Evolutionary conservation across 2,329 filamentous ascomycete genomes (phyloP).

Genomic region (Purpureocillium lavendulum): DNA sequence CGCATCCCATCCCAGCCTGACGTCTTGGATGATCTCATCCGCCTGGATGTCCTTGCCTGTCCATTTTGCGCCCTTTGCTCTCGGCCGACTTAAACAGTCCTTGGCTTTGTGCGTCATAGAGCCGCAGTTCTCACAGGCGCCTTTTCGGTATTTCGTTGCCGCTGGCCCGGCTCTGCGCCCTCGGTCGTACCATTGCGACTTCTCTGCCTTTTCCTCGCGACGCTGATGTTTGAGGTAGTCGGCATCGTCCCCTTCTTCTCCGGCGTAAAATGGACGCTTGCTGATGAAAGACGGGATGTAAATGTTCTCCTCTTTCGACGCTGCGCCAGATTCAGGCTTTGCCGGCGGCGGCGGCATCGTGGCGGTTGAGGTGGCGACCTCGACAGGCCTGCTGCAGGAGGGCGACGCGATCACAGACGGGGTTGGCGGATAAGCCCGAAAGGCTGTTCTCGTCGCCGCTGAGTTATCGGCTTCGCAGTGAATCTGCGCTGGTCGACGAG

Average conservation of each 20-base stretch:
- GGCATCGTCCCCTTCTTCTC: constrained; percentile 64
- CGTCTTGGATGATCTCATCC: constrained; percentile 78
- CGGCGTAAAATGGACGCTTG: constrained; percentile 93
- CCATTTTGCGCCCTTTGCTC: constrained; percentile 85
- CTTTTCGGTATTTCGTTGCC: constrained; percentile 94
- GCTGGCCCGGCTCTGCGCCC: constrained; percentile 77
- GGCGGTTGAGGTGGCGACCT: background rate
- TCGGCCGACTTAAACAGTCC: constrained; percentile 81
- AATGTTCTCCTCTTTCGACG: constrained; percentile 84
- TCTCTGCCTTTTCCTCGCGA: constrained; percentile 49
- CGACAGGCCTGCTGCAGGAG: too few relatives aligned
- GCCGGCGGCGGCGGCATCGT: constrained; percentile 17
- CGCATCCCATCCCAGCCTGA: constrained; percentile 89
- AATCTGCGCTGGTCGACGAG: too few relatives aligned
- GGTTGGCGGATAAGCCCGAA: too few relatives aligned
- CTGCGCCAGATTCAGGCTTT: constrained; percentile 26
- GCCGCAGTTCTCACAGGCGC: constrained; percentile 97
- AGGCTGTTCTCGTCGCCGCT: too few relatives aligned
- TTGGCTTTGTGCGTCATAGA: constrained; percentile 94
- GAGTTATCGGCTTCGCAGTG: too few relatives aligned
- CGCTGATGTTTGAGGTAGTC: constrained; percentile 98
- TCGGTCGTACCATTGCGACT: constrained; percentile 87
- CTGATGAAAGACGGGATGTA: constrained; percentile 98
- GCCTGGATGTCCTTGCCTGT: constrained; percentile 90
- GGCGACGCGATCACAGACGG: too few relatives aligned